Evolutionary conservation across 2,329 filamentous ascomycete genomes (phyloP), one percentile per base, ranked within the genome.

Genomic region (Grosmannia penicillata): DNA sequence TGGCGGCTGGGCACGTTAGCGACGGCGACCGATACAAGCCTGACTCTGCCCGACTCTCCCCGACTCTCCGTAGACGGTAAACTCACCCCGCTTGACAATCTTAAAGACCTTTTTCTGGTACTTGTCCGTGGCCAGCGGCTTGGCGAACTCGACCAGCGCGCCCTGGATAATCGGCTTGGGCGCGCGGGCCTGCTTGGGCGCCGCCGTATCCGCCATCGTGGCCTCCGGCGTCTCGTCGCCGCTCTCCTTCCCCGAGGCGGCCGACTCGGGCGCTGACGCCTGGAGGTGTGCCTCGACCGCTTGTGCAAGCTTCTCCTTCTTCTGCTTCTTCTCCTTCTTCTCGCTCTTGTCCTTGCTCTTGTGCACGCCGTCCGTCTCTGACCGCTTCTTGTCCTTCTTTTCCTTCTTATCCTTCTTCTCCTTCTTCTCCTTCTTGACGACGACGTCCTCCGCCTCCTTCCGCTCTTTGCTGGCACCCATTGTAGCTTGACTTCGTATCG

Each of bases 101-200:
- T 78, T 79, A 38, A 80, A 60, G 35, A 83, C 70, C 60, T 75
- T 76, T 65, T 75, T 75, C 56, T 68, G 68, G 42, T 62, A 70
- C 70, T 93, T 91, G 45, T 84, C 83, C 46, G 86, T 78, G 22
- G 80, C 80, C 43, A 93, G 64, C 25, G 85, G 83, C 49, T 81
- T 70, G 41, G 87, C 85, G 55, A 94, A 91, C 23, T 86, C 82
- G 39, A 93, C 83, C 34, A 93, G 65, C 31, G 54, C 49, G 22
- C 56, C 54, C 56, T 65, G 60, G 39, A 66, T 54, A 36, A 50
- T 39, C 11, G 44, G 42, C 42, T 43, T 44, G 49, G 58, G 51
- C 10, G 33, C 40, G 7, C 27, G 32, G 11, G 25, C 21, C 24
- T 53, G 39, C 37, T 66, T 61, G 31, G 59, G 49, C 47, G 60